A percentile compares a stretch with the other conserved stretches of the same genome.
These are phyloP conservation scores for Paratinospora sagittata DNA, from an alignment of 164 flowering plant genomes.

Conservation along the genomic window DNA sequence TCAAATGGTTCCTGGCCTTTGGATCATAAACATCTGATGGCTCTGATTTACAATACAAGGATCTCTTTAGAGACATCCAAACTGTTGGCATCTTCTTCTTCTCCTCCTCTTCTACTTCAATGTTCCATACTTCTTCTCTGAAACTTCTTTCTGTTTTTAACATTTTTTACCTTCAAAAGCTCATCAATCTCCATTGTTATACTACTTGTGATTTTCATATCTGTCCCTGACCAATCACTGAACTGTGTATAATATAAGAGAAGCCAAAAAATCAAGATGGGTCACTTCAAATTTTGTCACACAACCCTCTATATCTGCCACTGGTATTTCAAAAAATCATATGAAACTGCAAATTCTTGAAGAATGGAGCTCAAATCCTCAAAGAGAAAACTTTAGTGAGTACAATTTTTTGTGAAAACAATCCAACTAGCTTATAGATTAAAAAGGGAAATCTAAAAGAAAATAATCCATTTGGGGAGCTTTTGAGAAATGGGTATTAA, in stretches of 20 bases:
- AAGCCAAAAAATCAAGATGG: not conserved
- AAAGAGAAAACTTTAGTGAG: not conserved
- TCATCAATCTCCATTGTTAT: conserved; percentile 11
- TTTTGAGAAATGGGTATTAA: not conserved
- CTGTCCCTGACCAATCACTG: too few species aligned
- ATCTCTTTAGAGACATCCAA: conserved; percentile 82
- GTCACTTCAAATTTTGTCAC: not conserved
- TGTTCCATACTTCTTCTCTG: conserved; percentile 7
- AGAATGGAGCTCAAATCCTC: not conserved
- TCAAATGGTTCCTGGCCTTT: conserved; percentile 47
- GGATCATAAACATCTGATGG: conserved; percentile 87
- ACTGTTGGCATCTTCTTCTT: conserved; percentile 59
- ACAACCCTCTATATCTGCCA: not conserved
- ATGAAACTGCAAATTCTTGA: not conserved
- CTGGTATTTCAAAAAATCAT: not conserved
- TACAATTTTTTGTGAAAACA: not conserved
- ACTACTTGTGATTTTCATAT: not conserved
- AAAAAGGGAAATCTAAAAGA: not conserved
- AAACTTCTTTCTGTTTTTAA: not conserved
- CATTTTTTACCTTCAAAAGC: conserved; percentile 4
- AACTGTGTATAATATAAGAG: conserved; percentile 1
- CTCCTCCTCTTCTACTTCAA: conserved; percentile 10
- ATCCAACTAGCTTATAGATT: conserved; percentile 3
- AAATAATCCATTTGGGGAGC: not conserved
- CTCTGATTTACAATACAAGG: conserved; percentile 84